Percentiles rank a stretch among this genome's conserved stretches.
Evolutionary conservation across 371 early-diverging fungal genomes (phyloP).

Genomic region (Fennellomyces sp.): DNA sequence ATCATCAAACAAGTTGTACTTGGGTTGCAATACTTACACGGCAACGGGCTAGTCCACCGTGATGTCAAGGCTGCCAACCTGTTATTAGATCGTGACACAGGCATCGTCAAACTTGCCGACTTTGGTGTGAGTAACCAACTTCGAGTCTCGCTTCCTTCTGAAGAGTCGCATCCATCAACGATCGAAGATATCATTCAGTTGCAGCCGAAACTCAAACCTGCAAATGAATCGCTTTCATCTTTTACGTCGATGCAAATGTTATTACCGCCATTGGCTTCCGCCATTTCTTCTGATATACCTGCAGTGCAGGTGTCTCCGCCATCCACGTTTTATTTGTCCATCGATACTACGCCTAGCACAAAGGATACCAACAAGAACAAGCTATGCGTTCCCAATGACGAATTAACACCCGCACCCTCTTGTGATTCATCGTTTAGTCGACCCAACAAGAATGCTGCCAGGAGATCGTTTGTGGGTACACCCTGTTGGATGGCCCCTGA

Average conservation of each 20-base stretch:
- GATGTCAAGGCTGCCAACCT: slow-evolving; percentile 96
- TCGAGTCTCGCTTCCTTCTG: background rate
- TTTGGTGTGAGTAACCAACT: slow-evolving; percentile 44
- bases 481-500: slow-evolving; percentile 94
- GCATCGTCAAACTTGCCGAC: slow-evolving; percentile 44
- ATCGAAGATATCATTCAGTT: background rate
- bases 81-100: slow-evolving; percentile 75
- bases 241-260: slow-evolving; percentile 5
- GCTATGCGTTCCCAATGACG: background rate
- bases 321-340: background rate
- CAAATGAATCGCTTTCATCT: background rate
- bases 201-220: background rate
- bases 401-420: background rate
- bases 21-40: slow-evolving; percentile 91
- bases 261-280: slow-evolving; percentile 68
- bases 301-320: slow-evolving; percentile 17
- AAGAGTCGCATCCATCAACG: background rate
- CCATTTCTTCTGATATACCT: slow-evolving; percentile 62
- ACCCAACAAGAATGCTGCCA: slow-evolving; percentile 25
- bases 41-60: slow-evolving; percentile 90
- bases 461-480: slow-evolving; percentile 72
- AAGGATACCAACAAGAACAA: background rate
- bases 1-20: slow-evolving; percentile 85
- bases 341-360: background rate
- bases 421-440: slow-evolving; percentile 8